Conservation (phyloP, 2,329 filamentous ascomycete genomes). For the Phialophora macrospora region DNA sequence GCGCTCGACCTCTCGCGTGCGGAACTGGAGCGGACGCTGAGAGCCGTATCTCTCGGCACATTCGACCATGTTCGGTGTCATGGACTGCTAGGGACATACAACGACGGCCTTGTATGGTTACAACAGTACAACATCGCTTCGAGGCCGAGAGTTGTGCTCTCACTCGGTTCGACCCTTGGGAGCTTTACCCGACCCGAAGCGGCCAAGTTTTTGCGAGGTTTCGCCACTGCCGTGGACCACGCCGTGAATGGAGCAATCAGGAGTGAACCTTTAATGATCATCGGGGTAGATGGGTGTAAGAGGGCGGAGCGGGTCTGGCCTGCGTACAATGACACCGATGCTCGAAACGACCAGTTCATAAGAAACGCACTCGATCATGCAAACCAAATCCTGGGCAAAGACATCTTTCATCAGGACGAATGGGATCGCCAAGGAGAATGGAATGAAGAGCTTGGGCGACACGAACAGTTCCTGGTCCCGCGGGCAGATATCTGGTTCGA, state of each 20-base stretch:
- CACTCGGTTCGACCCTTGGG: neutral
- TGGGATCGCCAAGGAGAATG: neutral
- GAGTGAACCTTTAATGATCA: neutral
- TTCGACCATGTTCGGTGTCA: neutral
- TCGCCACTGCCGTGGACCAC: neutral
- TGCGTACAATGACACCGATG: neutral
- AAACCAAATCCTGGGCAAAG: neutral
- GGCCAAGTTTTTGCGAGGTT: neutral
- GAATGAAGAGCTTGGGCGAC: neutral
- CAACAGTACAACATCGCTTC: neutral
- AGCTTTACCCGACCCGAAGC: neutral
- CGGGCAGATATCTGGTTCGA: constrained; percentile 68
- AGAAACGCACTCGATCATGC: neutral
- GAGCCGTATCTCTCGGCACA: neutral
- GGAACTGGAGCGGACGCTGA: neutral
- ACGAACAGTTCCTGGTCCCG: neutral
- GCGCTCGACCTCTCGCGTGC: neutral
- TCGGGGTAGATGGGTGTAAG: neutral
- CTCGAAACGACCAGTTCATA: neutral
- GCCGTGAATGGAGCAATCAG: neutral
- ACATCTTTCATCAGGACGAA: neutral
- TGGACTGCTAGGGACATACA: neutral
- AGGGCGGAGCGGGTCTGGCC: neutral
- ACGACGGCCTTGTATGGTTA: neutral
- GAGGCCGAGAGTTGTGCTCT: neutral